Evolutionary conservation across 2,329 filamentous ascomycete species (phyloP), one percentile per base, ranked within the genome.

Genomic region (Arthrobotrys conoides): DNA sequence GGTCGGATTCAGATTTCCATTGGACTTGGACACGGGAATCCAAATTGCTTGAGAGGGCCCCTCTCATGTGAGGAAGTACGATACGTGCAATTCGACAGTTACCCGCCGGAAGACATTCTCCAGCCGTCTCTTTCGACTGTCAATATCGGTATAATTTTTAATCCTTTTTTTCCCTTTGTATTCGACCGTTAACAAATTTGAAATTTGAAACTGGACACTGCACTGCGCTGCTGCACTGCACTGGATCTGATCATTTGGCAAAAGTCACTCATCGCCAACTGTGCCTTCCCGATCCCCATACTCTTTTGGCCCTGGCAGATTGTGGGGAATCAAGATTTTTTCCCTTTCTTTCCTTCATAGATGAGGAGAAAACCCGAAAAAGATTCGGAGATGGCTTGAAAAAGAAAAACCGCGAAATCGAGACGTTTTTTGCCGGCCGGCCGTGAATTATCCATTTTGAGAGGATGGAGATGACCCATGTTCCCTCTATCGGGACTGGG

Each of bases 31-130:
- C 63, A 73, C 63, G 61, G 61, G 44, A 71, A 71, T 71, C 30
- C 49, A 51, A 65, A 59, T 48, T 27, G 36, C 30, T 57, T 66
- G 16, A 67, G 49, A 61, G 57, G 53, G 57, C 41, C 14, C 30
- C 61, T 53, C 41, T 71, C 38, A 12, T 38, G 24, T 68, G 27
- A 3, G 27, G 3, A 30, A 6, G 27, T 30, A 30, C 27, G 27
- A 30, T 30, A 30, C 27, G 6, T 30, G 48, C 73, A 66, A 77
- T 77, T 77, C 73, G 73, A 77, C 36, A 51, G 67, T 55, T 77
- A 77, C 73, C 73, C 73, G 73, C 73, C 73, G 61, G 73, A 71
- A 67, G 59, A 18, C 53, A 46, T 77, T 71, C 67, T 63, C 55
- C 27, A 76, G 53, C 51, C 51, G 24, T 70, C 53, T 67, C 57